Evolutionary conservation across 116 monocot genomes (phyloP).

Genomic region (Zostera marina): DNA sequence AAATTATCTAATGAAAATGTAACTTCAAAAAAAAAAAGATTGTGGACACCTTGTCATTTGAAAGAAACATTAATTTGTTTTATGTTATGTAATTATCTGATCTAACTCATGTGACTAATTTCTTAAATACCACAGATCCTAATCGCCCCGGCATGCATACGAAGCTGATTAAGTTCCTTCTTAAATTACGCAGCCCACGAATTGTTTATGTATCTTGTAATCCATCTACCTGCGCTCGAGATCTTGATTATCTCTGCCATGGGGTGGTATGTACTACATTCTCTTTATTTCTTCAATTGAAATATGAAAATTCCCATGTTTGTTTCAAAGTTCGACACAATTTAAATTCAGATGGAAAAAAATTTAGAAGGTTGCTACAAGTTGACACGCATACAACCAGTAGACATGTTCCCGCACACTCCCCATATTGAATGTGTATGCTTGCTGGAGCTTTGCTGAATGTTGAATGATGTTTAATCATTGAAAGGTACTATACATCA

Average conservation of each 20-base stretch:
- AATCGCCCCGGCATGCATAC: constrained; percentile 94
- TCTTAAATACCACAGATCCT: constrained; percentile 34
- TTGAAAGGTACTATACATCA: background rate
- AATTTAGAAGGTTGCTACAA: constrained; percentile 58
- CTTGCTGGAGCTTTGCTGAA: constrained; percentile 45
- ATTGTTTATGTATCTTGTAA: constrained; percentile 95
- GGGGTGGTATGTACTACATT: constrained; percentile 46
- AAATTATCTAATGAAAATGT: too few relatives aligned
- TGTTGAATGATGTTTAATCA: background rate
- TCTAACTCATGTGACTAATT: too few relatives aligned
- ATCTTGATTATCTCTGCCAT: constrained; percentile 89
- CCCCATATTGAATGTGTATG: constrained; percentile 92
- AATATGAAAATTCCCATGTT: background rate
- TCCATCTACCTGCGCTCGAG: constrained; percentile 87
- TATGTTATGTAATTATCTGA: too few relatives aligned
- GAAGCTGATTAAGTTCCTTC: constrained; percentile 82
- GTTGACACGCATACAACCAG: constrained; percentile 63
- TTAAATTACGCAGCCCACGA: constrained; percentile 42
- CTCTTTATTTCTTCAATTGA: too few relatives aligned
- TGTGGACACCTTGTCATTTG: too few relatives aligned
- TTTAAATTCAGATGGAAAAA: constrained; percentile 40
- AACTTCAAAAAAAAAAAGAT: too few relatives aligned
- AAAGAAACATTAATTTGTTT: too few relatives aligned
- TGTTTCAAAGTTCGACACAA: background rate
- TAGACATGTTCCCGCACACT: constrained; percentile 97